Evolutionary conservation across 352 stramenopile genomes (phyloP), one percentile per base, ranked within the genome.

Genomic region (Globisporangium parvum): DNA sequence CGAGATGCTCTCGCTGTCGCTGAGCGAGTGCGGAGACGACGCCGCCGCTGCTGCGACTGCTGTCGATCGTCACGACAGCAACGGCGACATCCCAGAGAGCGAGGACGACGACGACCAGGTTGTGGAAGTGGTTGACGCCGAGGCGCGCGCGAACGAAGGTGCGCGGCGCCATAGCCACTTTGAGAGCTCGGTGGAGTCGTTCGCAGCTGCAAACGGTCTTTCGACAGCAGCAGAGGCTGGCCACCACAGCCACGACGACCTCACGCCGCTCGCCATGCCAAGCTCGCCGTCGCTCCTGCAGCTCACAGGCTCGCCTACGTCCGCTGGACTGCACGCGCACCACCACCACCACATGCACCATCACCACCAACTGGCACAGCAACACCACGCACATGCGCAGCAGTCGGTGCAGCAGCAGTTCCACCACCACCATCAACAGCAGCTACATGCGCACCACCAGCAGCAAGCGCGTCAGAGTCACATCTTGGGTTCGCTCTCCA

Each of bases 231-330:
- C 56, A 18, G 51, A 53, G 14, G 49, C 39, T 11, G 44, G 44
- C 12, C 50, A 63, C 44, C 44, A 67, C 47, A 51, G 23, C 6
- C 28, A 66, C 40, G 44, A 51, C 48, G 60, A 60, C 57, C 57
- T 59, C 60, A 60, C 55, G 24, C 69, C 78, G 61, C 56, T 80
- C n/a, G 65, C 72, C 39, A 55, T 85, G 47, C 72, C 75, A 0
- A 53, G 60, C 44, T 85, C 75, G 14, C 75, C 75, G 6, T 71
- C 72, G 31, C 60, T 85, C 20, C 58, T 85, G 33, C 75, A 73
- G 23, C 60, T 85, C 18, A n/a, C 56, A 2, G 48, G 68, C 8
- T 77, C 70, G 3, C 72, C 66, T 2, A 72, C 68, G 33, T 63
- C 67, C 1, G 51, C 45, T 23, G 62, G 45, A 2, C 15, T 66